phyloP scores from a whole-genome alignment of 352 stramenopile genomes.

The Blastocystis sp. region DNA sequence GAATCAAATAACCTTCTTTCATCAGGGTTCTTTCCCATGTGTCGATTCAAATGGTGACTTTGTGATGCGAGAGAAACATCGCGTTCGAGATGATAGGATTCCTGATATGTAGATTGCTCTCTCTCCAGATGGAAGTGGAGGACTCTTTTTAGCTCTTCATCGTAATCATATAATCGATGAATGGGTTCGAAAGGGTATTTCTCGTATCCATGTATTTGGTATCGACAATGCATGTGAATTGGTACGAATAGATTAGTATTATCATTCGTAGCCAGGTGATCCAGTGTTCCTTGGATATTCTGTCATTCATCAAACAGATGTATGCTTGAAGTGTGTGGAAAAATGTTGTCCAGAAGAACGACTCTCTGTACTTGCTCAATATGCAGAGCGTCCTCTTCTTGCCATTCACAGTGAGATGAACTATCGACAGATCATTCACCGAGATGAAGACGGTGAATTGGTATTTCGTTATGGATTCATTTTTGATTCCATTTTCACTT shows the following conservation, averaged over 20 bases:
- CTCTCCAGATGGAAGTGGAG: conserved; percentile 41
- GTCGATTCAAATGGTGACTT: conserved; percentile 21
- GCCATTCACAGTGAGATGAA: conserved; percentile 31
- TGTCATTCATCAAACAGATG: background rate
- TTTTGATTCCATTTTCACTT: conserved; percentile 11
- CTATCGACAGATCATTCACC: conserved; percentile 33
- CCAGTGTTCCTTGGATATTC: conserved; percentile 25
- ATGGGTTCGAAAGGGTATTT: conserved; percentile 9
- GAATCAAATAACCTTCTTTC: conserved; percentile 32
- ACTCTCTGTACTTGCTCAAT: conserved; percentile 37
- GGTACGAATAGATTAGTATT: background rate
- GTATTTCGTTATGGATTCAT: conserved; percentile 34
- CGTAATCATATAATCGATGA: background rate
- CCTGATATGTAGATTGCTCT: conserved; percentile 32
- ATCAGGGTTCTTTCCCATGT: conserved; percentile 35
- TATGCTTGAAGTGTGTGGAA: conserved; percentile 57
- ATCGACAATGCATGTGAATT: conserved; percentile 48
- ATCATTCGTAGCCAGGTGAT: conserved; percentile 25
- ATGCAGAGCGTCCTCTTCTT: conserved; percentile 1
- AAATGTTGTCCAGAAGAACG: conserved; percentile 51
- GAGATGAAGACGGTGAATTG: conserved; percentile 24
- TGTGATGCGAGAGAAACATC: conserved; percentile 37
- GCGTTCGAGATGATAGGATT: background rate
- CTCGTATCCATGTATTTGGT: conserved; percentile 34
- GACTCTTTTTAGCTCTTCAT: conserved; percentile 34